Evolutionary conservation across 106 monocot species (phyloP), one percentile per base, ranked within the genome.

Genomic region (Chionographis japonica): DNA sequence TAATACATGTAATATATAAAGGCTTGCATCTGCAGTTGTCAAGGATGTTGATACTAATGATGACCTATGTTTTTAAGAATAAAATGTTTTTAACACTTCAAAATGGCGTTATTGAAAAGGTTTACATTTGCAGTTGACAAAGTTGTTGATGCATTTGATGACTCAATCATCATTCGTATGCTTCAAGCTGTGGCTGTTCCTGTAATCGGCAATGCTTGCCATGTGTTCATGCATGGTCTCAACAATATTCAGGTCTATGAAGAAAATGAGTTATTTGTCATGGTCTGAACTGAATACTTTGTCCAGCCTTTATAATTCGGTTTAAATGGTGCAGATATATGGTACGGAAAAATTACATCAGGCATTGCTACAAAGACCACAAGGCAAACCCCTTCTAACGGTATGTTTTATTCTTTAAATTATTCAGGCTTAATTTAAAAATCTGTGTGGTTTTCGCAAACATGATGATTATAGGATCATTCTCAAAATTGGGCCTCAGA

Each of bases 181-280:
- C 83, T 90, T 53, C 90, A 88, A 72, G 79, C 85, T 68, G 56
- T 94, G 17, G 88, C 88, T 15, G 83, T 90, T 51, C 94, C 94
- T 54, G 37, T 94, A 35, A 83, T 94, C 68, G 90, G 94, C 14
- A 88, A 77, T 81, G 90, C 79, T 9, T 90, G 94, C 60, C 82
- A 94, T 81, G 83, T 78, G 20, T 94, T 94, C 75, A 90, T 94
- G 94, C 94, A 88, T 75, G 94, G 94, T 11, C 79, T 94, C 35
- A 94, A 88, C 65, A 54, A 69, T 67, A 70, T 91, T 57, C 83
- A 88, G 94, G 87, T 94, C 83, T 15, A 43, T 50, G 38, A 50
- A 15, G 15, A 60, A 6, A 27, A 8, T n/a, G 5, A 59, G 42
- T 38, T 63, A 41, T 52, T 50, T 56, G 27, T 62, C 6, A 36